Conservation (phyloP, 2,329 filamentous ascomycete species). For the Dothideomycetes sp. region DNA sequence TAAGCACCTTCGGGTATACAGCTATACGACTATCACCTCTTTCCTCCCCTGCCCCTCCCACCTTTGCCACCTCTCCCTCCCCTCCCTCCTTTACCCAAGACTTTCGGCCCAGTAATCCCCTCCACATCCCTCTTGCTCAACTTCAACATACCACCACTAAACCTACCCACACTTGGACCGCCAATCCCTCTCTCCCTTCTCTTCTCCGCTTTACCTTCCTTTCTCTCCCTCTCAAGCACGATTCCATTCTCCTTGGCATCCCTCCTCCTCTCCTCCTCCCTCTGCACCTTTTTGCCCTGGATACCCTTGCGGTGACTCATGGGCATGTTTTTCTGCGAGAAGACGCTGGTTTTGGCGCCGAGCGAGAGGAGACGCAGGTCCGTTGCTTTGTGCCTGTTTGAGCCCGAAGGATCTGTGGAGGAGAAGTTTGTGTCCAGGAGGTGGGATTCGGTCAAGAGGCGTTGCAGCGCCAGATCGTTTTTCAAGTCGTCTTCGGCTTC, state of each 20-base stretch:
- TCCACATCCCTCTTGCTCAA: constrained; percentile 69
- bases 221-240: constrained; percentile 60
- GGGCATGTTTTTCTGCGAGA: constrained; percentile 78
- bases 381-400: constrained; percentile 68
- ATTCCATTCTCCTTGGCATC: constrained; percentile 88
- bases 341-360: constrained; percentile 66
- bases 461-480: constrained; percentile 86
- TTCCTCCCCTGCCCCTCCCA: constrained; percentile 3
- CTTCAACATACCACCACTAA: constrained; percentile 68
- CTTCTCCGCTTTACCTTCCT: constrained; percentile 26
- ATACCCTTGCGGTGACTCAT: constrained; percentile 84
- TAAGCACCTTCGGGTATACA: too few relatives aligned
- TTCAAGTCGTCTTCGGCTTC: constrained; percentile 61
- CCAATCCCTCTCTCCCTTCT: constrained; percentile 56
- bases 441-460: constrained; percentile 84
- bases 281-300: constrained; percentile 50
- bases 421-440: constrained; percentile 57
- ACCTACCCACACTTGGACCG: constrained; percentile 68
- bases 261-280: constrained; percentile 61
- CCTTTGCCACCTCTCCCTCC: constrained; percentile 10
- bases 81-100: constrained; percentile 7
- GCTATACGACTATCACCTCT: too few relatives aligned
- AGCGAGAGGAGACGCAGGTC: constrained; percentile 77
- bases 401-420: constrained; percentile 50
- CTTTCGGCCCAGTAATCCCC: constrained; percentile 41